These are phyloP conservation scores for Delphinella strobiligena DNA, from an alignment of 2,329 filamentous ascomycete genomes.

Conservation along the genomic window DNA sequence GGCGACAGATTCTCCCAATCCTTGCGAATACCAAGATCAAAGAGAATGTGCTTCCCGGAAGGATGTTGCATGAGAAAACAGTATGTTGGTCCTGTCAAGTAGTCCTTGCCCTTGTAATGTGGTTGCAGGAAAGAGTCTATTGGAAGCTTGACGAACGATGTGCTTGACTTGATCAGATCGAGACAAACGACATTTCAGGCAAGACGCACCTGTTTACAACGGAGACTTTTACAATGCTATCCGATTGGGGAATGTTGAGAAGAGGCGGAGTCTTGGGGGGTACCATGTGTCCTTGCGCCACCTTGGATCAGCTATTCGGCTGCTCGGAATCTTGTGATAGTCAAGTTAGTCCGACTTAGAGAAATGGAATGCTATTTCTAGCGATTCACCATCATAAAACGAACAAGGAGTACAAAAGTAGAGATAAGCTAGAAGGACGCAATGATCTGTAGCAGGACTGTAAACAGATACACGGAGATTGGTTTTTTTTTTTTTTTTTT, in stretches of 20 bases:
- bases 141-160: slow-evolving; percentile 19
- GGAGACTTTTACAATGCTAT: slow-evolving; percentile 21
- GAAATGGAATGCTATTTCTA: too few species aligned
- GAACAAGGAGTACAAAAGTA: too few species aligned
- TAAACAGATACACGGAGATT: neutral
- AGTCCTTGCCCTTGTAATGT: slow-evolving; percentile 25
- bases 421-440: too few species aligned
- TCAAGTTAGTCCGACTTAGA: too few species aligned
- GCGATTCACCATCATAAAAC: too few species aligned
- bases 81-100: slow-evolving; percentile 28
- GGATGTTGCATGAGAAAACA: slow-evolving; percentile 39
- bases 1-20: slow-evolving; percentile 32
- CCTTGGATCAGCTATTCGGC: too few species aligned
- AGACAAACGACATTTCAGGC: neutral
- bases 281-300: slow-evolving; percentile 13
- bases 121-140: slow-evolving; percentile 25
- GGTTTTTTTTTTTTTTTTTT: neutral
- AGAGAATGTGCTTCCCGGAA: slow-evolving; percentile 29
- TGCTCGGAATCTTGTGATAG: too few species aligned
- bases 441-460: too few species aligned
- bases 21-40: slow-evolving; percentile 36
- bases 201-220: slow-evolving; percentile 21
- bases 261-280: slow-evolving; percentile 18
- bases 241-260: slow-evolving; percentile 21
- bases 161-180: slow-evolving; percentile 14